Evolutionary conservation across 176 grass and related monocot genomes (phyloP), one percentile per base, ranked within the genome.

Genomic region (Oryza rufipogon): DNA sequence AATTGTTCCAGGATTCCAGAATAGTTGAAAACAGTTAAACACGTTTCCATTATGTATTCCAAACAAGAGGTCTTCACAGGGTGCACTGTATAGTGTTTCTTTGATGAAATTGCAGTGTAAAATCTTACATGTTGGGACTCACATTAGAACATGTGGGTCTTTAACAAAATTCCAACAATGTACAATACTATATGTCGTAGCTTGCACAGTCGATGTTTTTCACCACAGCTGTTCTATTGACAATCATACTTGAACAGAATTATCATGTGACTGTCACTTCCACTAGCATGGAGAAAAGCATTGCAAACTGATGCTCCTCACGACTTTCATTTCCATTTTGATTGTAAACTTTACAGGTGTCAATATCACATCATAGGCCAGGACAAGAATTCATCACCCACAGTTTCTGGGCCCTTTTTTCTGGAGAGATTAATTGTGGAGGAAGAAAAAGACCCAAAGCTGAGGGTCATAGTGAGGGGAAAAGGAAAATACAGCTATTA

Each of bases 341-440:
- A 30, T 82, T 67, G 25, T 8, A 47, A 39, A 71, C 73, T 60
- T 90, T 73, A 78, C 79, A 82, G 2, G 15, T 78, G 34, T 42
- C 61, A 41, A 45, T 1, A 79, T 68, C 28, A 79, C 73, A 79
- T 68, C 19, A 78, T 34, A 66, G 36, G 14, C 15, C 68, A 74
- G 67, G 48, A 68, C 58, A 83, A 12, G 65, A 83, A 69, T 86
- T 78, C 52, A 51, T 75, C 61, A 64, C 44, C 49, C 66, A 73
- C 20, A 68, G 36, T 67, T 77, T 76, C 5, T 52, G 28, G 41
- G 33, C 64, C 2, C 5, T 2, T 6, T 46, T 81, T 36, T 49
- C 13, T 33, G 6, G 14, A 28, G 13, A 60, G 54, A 77, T 60
- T 23, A 63, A 23, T 63, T 63, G 66, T 76, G 80, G 19, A 64